Evolutionary conservation across 2,329 filamentous ascomycete species (phyloP), one percentile per base, ranked within the genome.

Genomic region (Simplicillium sp.): DNA sequence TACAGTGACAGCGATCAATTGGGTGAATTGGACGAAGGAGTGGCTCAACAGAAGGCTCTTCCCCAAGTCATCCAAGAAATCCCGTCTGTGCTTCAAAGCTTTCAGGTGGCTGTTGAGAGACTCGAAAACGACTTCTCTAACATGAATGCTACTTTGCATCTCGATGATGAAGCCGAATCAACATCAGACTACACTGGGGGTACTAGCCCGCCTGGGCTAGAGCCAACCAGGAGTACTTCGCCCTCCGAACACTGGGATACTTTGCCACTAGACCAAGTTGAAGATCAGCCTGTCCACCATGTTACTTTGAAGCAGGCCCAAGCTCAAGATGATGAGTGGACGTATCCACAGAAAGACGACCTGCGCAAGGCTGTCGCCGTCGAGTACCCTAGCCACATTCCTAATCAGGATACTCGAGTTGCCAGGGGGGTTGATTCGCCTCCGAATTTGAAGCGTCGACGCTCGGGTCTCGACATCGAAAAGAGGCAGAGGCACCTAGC

Each of bases 291-390:
- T 39, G 51, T 51, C 42, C 52, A 55, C 40, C 53, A 48, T 43
- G 50, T 54, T 42, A 60, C 55, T 41, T 54, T 64, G 39, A 48
- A 52, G 40, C 58, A 62, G 41, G 54, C 59, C 38, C 57, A 56
- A 46, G 57, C 56, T 39, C 60, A 60, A 40, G 60, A 65, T 43
- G 60, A 64, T 46, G 53, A 65, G 46, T 65, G 62, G 62, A 63
- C 61, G 17, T 63, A 63, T 46, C 58, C 62, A 40, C 60, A 60
- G 51, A 53, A 54, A 20, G 52, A 56, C 11, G 25, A 36, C 17
- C 50, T 51, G 31, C 50, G 51, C 54, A 61, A 63, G 53, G 46
- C 50, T 29, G 48, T 50, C 34, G 47, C 47, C 40, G 51, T 47
- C 34, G 54, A 49, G 17, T 61, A 63, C 42, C 56, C 60, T 35